Conservation (phyloP, 208 protist species). For the Acanthamoeba castellanii region DNA sequence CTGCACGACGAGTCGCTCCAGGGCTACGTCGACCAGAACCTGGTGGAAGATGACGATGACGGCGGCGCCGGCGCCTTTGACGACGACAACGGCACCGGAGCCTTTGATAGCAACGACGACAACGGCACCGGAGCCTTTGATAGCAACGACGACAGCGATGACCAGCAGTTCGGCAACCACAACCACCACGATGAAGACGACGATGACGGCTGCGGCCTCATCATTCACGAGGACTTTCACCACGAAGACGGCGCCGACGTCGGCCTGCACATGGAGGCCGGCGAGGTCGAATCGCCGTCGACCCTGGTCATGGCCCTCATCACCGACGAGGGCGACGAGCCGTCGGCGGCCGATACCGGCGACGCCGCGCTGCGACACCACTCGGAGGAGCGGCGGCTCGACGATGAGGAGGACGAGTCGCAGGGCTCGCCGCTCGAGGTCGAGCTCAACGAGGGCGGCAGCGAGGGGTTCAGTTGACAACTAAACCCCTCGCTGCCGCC, state of each 20-base stretch:
- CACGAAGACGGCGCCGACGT: neutral
- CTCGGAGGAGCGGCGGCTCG: neutral
- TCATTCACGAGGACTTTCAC: neutral
- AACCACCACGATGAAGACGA: neutral
- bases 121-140: no score
- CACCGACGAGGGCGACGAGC: neutral
- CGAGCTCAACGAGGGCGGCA: neutral
- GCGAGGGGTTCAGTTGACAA: neutral
- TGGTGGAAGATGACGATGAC: neutral
- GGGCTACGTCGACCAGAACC: neutral
- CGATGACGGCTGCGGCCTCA: neutral
- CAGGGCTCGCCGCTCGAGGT: neutral
- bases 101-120: no score
- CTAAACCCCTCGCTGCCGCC: no score
- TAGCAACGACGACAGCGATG: no score
- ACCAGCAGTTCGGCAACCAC: no score
- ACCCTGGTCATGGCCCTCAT: neutral
- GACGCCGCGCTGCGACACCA: neutral
- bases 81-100: neutral
- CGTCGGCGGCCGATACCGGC: neutral
- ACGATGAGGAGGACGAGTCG: neutral
- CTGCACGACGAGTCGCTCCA: neutral
- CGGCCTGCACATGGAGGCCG: neutral
- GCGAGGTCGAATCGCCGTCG: neutral
- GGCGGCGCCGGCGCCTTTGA: neutral